phyloP scores from a whole-genome alignment of 192 early-diverging fungal species.

The Entomortierella parvispora region DNA sequence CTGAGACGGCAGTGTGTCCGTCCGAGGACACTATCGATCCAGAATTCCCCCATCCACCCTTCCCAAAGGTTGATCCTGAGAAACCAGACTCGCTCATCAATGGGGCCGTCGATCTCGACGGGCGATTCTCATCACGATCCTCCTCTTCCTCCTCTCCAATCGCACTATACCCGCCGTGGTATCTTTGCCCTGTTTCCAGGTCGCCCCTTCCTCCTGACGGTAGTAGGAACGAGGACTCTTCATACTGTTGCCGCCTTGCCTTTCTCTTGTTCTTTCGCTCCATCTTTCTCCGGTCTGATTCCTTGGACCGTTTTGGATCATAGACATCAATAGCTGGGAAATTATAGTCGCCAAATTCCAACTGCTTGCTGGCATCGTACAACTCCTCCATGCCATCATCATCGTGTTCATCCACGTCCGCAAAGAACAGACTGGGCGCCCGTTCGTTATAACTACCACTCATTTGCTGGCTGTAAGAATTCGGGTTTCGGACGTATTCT shows the following conservation, averaged over 20 bases:
- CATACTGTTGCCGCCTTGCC: constrained; percentile 7
- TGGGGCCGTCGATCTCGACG: too few relatives aligned
- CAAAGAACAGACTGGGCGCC: constrained; percentile 34
- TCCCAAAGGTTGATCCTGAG: constrained; percentile 31
- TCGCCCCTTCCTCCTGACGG: neutral
- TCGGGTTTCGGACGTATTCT: constrained; percentile 17
- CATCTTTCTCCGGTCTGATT: constrained; percentile 45
- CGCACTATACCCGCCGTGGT: neutral
- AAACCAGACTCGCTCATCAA: constrained; percentile 37
- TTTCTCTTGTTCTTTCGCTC: constrained; percentile 46
- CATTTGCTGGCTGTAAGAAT: constrained; percentile 34
- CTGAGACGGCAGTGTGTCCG: neutral
- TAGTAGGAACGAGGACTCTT: constrained; percentile 10
- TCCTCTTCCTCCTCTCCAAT: neutral
- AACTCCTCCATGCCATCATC: constrained; percentile 55
- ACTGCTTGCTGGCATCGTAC: constrained; percentile 53
- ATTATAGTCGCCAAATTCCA: constrained; percentile 67
- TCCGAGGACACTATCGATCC: neutral
- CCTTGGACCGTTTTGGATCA: constrained; percentile 40
- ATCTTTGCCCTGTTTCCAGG: too few relatives aligned
- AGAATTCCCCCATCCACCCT: constrained; percentile 33
- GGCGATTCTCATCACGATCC: constrained; percentile 5
- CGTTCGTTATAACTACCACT: constrained; percentile 21
- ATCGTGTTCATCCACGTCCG: constrained; percentile 32
- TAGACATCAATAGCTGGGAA: constrained; percentile 61